These are phyloP conservation scores for Microsporum audouinii DNA, from an alignment of 2,329 filamentous ascomycete genomes.

Conservation along the genomic window DNA sequence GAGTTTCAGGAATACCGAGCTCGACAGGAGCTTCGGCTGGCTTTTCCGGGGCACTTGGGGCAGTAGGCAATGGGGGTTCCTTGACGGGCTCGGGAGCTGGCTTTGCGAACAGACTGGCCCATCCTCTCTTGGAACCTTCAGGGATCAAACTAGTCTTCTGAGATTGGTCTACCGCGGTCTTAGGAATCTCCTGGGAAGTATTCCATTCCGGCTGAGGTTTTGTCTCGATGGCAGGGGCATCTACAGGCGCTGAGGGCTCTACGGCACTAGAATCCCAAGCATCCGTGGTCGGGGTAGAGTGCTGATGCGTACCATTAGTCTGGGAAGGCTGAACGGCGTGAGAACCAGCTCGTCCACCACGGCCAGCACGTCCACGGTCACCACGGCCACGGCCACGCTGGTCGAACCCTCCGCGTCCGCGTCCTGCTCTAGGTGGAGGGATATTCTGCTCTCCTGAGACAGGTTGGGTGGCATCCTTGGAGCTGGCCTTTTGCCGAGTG, in stretches of 20 bases:
- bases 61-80: slow-evolving; percentile 37
- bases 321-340: slow-evolving; percentile 27
- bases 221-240: slow-evolving; percentile 14
- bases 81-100: slow-evolving; percentile 42
- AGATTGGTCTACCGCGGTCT: slow-evolving; percentile 14
- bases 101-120: slow-evolving; percentile 67
- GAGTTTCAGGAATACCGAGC: neutral
- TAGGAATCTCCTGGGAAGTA: neutral
- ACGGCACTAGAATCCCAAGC: slow-evolving; percentile 16
- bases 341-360: slow-evolving; percentile 35
- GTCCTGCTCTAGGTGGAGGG: slow-evolving; percentile 29
- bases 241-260: slow-evolving; percentile 15
- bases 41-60: slow-evolving; percentile 22
- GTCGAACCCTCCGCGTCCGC: slow-evolving; percentile 39
- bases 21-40: slow-evolving; percentile 21
- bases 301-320: slow-evolving; percentile 8
- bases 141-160: slow-evolving; percentile 27
- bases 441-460: slow-evolving; percentile 25
- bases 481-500: slow-evolving; percentile 36
- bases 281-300: slow-evolving; percentile 9
- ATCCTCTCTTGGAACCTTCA: slow-evolving; percentile 39
- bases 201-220: neutral
- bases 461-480: slow-evolving; percentile 24
- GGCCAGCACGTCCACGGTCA: slow-evolving; percentile 38
- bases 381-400: slow-evolving; percentile 37